Conservation (phyloP, 73 alveolate species). For the Breviolum minutum region DNA sequence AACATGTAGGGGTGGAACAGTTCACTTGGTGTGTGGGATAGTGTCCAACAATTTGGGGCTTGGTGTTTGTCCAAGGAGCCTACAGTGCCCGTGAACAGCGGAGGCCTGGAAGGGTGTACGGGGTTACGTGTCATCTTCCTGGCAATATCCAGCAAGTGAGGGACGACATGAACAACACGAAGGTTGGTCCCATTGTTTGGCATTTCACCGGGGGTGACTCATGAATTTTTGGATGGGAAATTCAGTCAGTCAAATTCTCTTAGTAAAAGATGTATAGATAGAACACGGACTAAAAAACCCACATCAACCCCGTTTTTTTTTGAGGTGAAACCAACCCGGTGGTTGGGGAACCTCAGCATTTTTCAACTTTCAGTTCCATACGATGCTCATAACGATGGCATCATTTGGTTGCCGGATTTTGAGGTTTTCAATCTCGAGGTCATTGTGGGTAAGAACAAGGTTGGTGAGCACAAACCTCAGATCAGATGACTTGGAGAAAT, state of each 20-base stretch:
- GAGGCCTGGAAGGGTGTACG: background rate
- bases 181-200: background rate
- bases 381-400: too few relatives aligned
- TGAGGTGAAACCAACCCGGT: slow-evolving; percentile 22
- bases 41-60: too few relatives aligned
- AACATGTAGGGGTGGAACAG: background rate
- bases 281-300: background rate
- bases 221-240: too few relatives aligned
- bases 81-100: background rate
- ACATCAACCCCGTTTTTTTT: too few relatives aligned
- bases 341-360: background rate
- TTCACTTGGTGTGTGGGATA: background rate
- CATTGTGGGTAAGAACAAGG: slow-evolving; percentile 70
- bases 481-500: background rate
- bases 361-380: too few relatives aligned
- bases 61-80: too few relatives aligned
- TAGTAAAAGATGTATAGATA: background rate
- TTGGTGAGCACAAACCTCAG: slow-evolving; percentile 42
- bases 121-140: background rate
- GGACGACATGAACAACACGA: background rate
- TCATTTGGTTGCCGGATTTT: background rate
- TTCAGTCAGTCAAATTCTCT: background rate
- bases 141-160: background rate
- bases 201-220: background rate
- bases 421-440: slow-evolving; percentile 56